phyloP scores from a whole-genome alignment of 768 basidiomycete species.

The Tylopilus sp. region DNA sequence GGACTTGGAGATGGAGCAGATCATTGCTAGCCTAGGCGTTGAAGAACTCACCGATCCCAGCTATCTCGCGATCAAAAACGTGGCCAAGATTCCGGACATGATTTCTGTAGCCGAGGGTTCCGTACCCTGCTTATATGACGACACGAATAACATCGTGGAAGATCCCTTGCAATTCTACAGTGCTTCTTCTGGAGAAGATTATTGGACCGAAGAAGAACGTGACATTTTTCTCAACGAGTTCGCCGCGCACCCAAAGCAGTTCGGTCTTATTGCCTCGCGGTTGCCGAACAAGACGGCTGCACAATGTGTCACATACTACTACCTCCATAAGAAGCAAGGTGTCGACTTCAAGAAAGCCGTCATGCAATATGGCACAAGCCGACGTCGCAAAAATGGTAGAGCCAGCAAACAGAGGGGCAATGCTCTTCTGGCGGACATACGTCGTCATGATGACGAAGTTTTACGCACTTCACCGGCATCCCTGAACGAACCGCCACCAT shows the following conservation, averaged over 20 bases:
- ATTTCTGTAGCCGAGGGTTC: constrained; percentile 61
- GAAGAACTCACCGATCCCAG: constrained; percentile 93
- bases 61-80: constrained; percentile 79
- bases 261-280: constrained; percentile 82
- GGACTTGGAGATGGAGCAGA: constrained; percentile 96
- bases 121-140: constrained; percentile 68
- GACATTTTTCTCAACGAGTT: constrained; percentile 76
- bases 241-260: constrained; percentile 87
- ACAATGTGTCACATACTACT: constrained; percentile 93
- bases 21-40: constrained; percentile 89
- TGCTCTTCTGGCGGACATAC: constrained; percentile 76
- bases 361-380: constrained; percentile 60
- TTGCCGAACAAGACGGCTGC: constrained; percentile 81
- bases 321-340: constrained; percentile 85
- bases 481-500: constrained; percentile 23
- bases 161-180: constrained; percentile 79
- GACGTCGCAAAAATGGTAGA: constrained; percentile 56
- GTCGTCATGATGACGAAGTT: constrained; percentile 60
- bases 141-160: constrained; percentile 77
- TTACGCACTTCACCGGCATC: constrained; percentile 25
- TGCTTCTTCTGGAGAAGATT: constrained; percentile 65
- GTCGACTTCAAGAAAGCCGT: constrained; percentile 84
- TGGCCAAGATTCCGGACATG: constrained; percentile 91
- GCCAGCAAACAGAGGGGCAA: constrained; percentile 79
- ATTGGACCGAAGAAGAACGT: constrained; percentile 88